Conservation (phyloP, 2,329 filamentous ascomycete genomes). For the Hypoxylon sp. region DNA sequence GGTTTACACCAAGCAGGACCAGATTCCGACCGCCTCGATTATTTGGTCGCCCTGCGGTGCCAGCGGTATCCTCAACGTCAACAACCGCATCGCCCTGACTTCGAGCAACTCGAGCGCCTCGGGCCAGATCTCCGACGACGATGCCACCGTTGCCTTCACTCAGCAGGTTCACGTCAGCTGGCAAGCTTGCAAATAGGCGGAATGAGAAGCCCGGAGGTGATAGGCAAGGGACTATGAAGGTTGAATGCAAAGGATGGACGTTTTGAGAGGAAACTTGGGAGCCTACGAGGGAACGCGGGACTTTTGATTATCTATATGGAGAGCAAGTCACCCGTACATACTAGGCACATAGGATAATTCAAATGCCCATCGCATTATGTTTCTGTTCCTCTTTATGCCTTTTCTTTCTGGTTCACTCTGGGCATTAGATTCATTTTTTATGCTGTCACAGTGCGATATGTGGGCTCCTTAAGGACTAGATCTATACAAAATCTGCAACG, state of each 20-base stretch:
- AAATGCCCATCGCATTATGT: constrained; percentile 8
- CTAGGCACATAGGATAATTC: constrained; percentile 21
- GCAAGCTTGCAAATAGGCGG: constrained; percentile 51
- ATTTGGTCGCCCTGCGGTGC: constrained; percentile 63
- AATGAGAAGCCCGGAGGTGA: not conserved
- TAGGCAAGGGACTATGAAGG: not conserved
- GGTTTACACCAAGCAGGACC: constrained; percentile 63
- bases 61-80: constrained; percentile 62
- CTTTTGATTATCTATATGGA: not conserved
- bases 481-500: not conserved
- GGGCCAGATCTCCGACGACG: constrained; percentile 60
- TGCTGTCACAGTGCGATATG: too few species aligned
- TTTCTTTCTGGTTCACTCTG: not conserved
- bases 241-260: not conserved
- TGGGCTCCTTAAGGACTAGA: too few species aligned
- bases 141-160: constrained; percentile 60
- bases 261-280: not conserved
- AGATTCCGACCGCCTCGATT: constrained; percentile 59
- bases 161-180: constrained; percentile 61
- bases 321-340: constrained; percentile 1
- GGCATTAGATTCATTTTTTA: too few species aligned
- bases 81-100: constrained; percentile 61
- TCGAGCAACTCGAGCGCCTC: constrained; percentile 54
- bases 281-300: not conserved
- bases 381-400: not conserved